A percentile compares a stretch with the other conserved stretches of the same genome.
phyloP scores from a whole-genome alignment of 2,329 filamentous ascomycete species.

The Penicillium glabrum region DNA sequence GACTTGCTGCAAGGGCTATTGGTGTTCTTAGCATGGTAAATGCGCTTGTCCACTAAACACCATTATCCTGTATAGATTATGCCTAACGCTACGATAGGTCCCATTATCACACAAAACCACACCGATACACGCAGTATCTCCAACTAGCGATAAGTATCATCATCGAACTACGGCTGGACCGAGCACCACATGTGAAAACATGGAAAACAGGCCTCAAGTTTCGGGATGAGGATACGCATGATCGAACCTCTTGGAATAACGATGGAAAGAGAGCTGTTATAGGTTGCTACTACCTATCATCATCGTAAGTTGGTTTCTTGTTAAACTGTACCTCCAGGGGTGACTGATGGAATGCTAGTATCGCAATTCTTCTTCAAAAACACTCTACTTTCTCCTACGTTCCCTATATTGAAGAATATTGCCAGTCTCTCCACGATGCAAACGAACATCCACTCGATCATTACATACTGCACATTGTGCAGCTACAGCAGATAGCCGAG shows the following conservation, averaged over 20 bases:
- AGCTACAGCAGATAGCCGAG: slow-evolving; percentile 41
- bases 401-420: slow-evolving; percentile 38
- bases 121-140: slow-evolving; percentile 34
- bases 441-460: slow-evolving; percentile 35
- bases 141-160: slow-evolving; percentile 39
- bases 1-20: background rate
- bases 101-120: slow-evolving; percentile 33
- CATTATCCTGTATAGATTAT: background rate
- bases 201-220: slow-evolving; percentile 24
- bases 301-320: slow-evolving; percentile 32
- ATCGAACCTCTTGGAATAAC: slow-evolving; percentile 25
- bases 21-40: background rate
- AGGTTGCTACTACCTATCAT: slow-evolving; percentile 46
- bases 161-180: slow-evolving; percentile 35
- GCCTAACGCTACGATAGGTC: slow-evolving; percentile 21
- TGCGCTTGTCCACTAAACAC: background rate
- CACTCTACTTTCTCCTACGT: slow-evolving; percentile 37
- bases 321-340: background rate
- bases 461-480: slow-evolving; percentile 37
- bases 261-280: slow-evolving; percentile 47
- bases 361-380: slow-evolving; percentile 40
- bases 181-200: slow-evolving; percentile 24
- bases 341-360: background rate
- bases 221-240: slow-evolving; percentile 4
- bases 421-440: slow-evolving; percentile 32